These are phyloP conservation scores for Phytophthora citrophthora DNA, from an alignment of 352 stramenopile genomes.

Conservation along the genomic window DNA sequence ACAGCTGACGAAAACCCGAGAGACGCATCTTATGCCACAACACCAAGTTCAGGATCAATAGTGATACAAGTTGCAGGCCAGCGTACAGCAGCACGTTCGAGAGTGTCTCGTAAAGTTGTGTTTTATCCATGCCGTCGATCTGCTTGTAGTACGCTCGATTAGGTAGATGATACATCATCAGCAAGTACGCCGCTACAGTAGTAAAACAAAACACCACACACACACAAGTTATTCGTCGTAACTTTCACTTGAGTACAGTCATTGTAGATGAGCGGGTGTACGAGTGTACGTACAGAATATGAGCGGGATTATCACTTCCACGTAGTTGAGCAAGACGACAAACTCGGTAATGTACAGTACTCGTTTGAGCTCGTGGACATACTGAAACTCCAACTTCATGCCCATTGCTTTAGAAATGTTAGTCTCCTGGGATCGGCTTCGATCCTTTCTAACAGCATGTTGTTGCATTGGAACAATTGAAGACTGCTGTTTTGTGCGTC, in stretches of 20 bases:
- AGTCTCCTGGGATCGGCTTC: background rate
- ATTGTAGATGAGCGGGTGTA: background rate
- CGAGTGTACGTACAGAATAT: constrained; percentile 19
- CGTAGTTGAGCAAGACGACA: constrained; percentile 26
- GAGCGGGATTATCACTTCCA: constrained; percentile 26
- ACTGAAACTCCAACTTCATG: constrained; percentile 4
- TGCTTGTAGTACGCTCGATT: constrained; percentile 37
- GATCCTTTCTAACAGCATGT: background rate
- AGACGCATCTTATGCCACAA: constrained; percentile 30
- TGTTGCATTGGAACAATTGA: constrained; percentile 1
- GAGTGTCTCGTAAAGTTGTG: constrained; percentile 10
- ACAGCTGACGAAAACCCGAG: constrained; percentile 32
- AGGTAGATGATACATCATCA: constrained; percentile 30
- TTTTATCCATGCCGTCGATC: constrained; percentile 21
- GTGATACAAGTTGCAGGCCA: constrained; percentile 39
- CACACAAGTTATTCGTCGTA: background rate
- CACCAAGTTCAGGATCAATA: constrained; percentile 30
- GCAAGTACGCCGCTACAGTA: constrained; percentile 9
- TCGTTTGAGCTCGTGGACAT: constrained; percentile 9
- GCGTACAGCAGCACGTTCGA: constrained; percentile 35
- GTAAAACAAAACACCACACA: background rate
- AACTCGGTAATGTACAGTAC: constrained; percentile 30
- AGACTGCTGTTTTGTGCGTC: background rate
- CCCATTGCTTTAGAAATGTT: background rate
- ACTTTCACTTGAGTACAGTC: background rate